Evolutionary conservation across 2,329 filamentous ascomycete genomes (phyloP).

Genomic region (Botrytis paeoniae): DNA sequence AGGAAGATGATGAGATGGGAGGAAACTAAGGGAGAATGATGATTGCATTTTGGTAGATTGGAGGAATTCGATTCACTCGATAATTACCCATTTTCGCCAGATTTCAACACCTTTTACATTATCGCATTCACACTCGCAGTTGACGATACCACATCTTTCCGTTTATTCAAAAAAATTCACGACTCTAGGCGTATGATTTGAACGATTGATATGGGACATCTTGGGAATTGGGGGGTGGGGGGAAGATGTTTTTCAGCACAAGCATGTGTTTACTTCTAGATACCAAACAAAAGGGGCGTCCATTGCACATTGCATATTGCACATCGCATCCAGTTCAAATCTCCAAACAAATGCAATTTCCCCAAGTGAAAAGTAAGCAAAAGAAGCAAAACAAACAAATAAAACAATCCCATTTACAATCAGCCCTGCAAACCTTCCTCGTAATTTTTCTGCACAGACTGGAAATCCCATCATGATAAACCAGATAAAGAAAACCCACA

Average conservation of each 20-base stretch:
- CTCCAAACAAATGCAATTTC: not conserved
- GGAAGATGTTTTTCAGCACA: constrained; percentile 12
- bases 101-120: constrained; percentile 22
- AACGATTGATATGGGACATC: constrained; percentile 24
- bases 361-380: not conserved
- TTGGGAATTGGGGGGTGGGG: constrained; percentile 11
- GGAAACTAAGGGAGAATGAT: constrained; percentile 40
- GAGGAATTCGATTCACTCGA: constrained; percentile 22
- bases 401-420: not conserved
- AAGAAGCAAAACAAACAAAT: not conserved
- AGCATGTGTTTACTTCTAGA: constrained; percentile 28
- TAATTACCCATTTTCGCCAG: constrained; percentile 22
- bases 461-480: constrained; percentile 8
- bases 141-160: constrained; percentile 18
- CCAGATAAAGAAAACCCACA: constrained; percentile 7
- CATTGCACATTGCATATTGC: constrained; percentile 10
- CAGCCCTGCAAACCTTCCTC: not conserved
- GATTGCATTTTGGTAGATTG: constrained; percentile 17
- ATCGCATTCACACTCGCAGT: constrained; percentile 6
- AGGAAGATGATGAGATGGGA: constrained; percentile 70
- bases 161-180: constrained; percentile 21
- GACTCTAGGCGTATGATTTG: constrained; percentile 29
- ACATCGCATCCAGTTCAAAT: constrained; percentile 3
- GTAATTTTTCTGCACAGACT: constrained; percentile 14
- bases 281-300: constrained; percentile 24